Evolutionary conservation across 2,329 filamentous ascomycete genomes (phyloP).

Genomic region (Colletotrichum godetiae): DNA sequence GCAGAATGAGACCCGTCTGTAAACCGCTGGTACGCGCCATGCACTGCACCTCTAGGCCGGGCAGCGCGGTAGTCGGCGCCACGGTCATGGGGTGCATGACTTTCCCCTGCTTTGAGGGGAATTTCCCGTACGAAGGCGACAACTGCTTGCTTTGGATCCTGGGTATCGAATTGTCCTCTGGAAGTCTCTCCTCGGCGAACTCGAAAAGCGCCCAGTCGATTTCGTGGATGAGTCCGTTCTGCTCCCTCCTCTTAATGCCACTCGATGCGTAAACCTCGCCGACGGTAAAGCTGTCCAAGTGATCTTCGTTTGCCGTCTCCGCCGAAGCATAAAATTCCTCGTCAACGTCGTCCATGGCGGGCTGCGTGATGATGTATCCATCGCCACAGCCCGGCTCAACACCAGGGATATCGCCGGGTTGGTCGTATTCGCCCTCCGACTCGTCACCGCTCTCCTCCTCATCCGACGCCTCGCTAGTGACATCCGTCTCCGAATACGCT

Average conservation of each 20-base stretch:
- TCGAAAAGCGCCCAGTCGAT: constrained; percentile 96
- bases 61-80: constrained; percentile 70
- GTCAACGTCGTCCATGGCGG: constrained; percentile 87
- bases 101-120: constrained; percentile 42
- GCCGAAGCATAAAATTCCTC: constrained; percentile 83
- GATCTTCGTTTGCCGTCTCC: constrained; percentile 80
- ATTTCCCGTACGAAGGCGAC: constrained; percentile 20
- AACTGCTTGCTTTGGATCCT: constrained; percentile 26
- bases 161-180: constrained; percentile 78
- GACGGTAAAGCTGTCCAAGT: constrained; percentile 82
- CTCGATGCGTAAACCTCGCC: constrained; percentile 91
- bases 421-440: constrained; percentile 66
- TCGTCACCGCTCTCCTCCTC: constrained; percentile 64
- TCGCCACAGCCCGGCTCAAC: constrained; percentile 80
- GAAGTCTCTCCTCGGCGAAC: constrained; percentile 77
- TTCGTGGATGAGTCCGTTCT: constrained; percentile 82
- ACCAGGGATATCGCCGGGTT: constrained; percentile 82
- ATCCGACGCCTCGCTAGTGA: constrained; percentile 60
- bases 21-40: constrained; percentile 88
- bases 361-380: constrained; percentile 87
- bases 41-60: constrained; percentile 85
- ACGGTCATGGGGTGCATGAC: constrained; percentile 67
- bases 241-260: constrained; percentile 82
- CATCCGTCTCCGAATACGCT: constrained; percentile 58
- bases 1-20: constrained; percentile 81